Base-by-base conservation (phyloP, 1,139 yeast species). In the Hyphopichia burtonii region DNA sequence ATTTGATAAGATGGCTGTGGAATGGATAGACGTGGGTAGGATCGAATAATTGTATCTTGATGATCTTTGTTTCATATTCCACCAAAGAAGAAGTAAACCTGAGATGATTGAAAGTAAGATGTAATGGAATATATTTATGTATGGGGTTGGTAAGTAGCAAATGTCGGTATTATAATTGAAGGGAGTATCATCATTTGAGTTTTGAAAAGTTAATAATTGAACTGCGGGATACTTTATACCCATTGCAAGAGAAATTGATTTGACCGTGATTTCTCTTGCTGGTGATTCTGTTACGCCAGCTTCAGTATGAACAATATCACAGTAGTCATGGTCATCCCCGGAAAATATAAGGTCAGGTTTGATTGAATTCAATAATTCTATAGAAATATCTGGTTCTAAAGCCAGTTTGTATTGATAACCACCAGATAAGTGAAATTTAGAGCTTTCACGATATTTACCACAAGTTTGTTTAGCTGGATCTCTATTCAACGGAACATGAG, bases 241-340 rank as follows among this genome's bases (percentile, higher is more conserved):
- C 83, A 78, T 78, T 20, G 83, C 83, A 81, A 79, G 75, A 36
- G 80, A 74, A 9, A 78, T 71, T 19, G 82, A 75, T 51, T 78
- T 78, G 28, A 78, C 80, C 23, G 81, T 77, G 43, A 78, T 62
- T 50, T 77, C 82, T 27, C 74, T 54, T 25, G 28, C 7, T 2
- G 53, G 35, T 2, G 37, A 12, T 1, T 52, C 46, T 4, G 47
- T 47, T 10, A 43, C 47, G 2, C 28, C 41, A 4, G 47, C 43
- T 10, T 51, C 57, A 12, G 55, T 52, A 51, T 77, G 82, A 2
- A 46, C 42, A 4, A 75, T 58, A 47, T 76, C 81, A 53, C 84
- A 79, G 53, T 74, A 76, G 52, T 79, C 82, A 64, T 93, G 99
- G 59, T 93, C 99, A 58, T 93, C 99, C 1, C 99, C 99, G 3